phyloP scores from a whole-genome alignment of 1,284 basidiomycete genomes.

The Ustilago nuda region DNA sequence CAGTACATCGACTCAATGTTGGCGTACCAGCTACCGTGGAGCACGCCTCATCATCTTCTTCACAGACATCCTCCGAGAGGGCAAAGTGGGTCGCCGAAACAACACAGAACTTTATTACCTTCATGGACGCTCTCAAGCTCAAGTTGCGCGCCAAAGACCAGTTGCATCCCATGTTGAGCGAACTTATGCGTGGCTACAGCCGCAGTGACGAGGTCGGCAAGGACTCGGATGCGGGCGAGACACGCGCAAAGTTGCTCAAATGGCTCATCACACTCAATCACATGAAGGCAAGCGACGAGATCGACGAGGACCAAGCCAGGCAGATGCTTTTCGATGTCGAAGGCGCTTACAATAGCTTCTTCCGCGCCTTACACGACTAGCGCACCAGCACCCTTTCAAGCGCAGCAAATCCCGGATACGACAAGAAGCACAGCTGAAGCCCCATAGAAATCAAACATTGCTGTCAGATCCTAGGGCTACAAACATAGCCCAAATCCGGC shows the following conservation, averaged over 20 bases:
- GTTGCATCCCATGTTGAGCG: constrained; percentile 91
- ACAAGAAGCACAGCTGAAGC: too few relatives aligned
- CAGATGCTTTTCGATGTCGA: constrained; percentile 98
- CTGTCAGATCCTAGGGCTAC: too few relatives aligned
- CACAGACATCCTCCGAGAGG: constrained; percentile 76
- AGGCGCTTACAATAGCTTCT: constrained; percentile 95
- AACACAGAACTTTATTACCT: constrained; percentile 94
- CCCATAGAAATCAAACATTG: too few relatives aligned
- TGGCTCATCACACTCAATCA: constrained; percentile 97
- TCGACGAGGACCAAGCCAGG: constrained; percentile 92
- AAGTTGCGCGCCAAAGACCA: constrained; percentile 95
- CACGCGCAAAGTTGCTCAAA: constrained; percentile 88
- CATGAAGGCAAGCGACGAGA: constrained; percentile 96
- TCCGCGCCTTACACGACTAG: constrained; percentile 77
- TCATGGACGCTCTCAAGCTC: constrained; percentile 96
- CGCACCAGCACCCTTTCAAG: neutral
- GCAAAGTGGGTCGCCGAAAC: constrained; percentile 99
- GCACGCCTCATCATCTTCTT: constrained; percentile 76
- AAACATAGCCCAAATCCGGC: too few relatives aligned
- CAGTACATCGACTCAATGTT: constrained; percentile 86
- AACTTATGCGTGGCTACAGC: constrained; percentile 81
- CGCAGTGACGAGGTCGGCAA: constrained; percentile 71
- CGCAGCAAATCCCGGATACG: neutral
- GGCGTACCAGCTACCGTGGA: constrained; percentile 97
- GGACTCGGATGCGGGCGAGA: constrained; percentile 92